A percentile compares a stretch with the other conserved stretches of the same genome.
Conservation (phyloP, 176 grass and related monocot genomes). For the Hyparrhenia diplandra region DNA sequence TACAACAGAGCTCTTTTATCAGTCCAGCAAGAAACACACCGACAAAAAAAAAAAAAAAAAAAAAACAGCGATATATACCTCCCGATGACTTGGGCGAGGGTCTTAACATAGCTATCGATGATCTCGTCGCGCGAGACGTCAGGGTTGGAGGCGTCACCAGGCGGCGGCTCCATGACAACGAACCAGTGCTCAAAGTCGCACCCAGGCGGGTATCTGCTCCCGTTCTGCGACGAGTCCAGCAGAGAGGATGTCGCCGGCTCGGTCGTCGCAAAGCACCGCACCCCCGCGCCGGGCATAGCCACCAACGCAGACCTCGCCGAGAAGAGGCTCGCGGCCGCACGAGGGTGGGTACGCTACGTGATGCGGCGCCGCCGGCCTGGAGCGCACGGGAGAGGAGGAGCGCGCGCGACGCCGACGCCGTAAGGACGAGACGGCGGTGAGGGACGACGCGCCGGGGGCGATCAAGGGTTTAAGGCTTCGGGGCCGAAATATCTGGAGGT, state of each 20-base stretch:
- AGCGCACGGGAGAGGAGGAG: conserved; percentile 16
- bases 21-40: too few relatives aligned
- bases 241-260: conserved; percentile 55
- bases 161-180: conserved; percentile 64
- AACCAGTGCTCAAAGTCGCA: conserved; percentile 86
- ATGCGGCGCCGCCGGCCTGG: neutral
- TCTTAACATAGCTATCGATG: conserved; percentile 66
- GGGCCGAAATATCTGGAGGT: too few relatives aligned
- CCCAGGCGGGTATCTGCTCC: conserved; percentile 57
- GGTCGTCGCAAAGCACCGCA: conserved; percentile 48
- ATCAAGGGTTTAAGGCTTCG: conserved; percentile 37
- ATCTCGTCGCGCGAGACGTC: conserved; percentile 55
- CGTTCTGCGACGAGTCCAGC: conserved; percentile 59
- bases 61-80: conserved; percentile 37
- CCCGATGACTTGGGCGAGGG: conserved; percentile 53
- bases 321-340: conserved; percentile 1
- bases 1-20: too few relatives aligned
- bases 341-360: neutral
- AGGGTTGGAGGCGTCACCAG: conserved; percentile 36
- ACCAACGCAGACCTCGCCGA: neutral
- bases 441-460: neutral
- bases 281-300: neutral
- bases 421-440: neutral
- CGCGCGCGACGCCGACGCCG: neutral
- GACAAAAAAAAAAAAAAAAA: too few relatives aligned